These are phyloP conservation scores for Mycosphaerella sp. DNA, from an alignment of 2,329 filamentous ascomycete species.

Conservation along the genomic window DNA sequence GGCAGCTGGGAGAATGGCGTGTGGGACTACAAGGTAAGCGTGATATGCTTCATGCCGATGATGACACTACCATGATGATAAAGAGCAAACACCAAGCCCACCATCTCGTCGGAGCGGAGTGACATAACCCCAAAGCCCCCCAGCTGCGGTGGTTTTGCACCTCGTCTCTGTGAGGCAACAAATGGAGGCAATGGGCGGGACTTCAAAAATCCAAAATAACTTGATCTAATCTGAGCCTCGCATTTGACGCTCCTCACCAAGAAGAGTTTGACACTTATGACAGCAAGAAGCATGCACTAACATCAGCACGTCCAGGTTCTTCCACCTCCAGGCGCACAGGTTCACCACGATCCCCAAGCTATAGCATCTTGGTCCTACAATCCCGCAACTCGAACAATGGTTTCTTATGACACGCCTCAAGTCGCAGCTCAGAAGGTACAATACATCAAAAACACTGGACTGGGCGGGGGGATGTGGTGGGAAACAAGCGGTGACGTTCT, in stretches of 20 bases:
- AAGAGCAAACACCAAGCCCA: slow-evolving; percentile 20
- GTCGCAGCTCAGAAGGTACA: slow-evolving; percentile 64
- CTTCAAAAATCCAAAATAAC: slow-evolving; percentile 21
- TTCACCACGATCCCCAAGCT: slow-evolving; percentile 56
- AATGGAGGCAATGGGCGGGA: slow-evolving; percentile 16
- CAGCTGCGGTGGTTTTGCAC: slow-evolving; percentile 15
- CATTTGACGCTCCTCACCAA: neutral
- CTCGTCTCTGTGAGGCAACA: slow-evolving; percentile 1
- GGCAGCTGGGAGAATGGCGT: slow-evolving; percentile 82
- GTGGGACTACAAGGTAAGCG: slow-evolving; percentile 68
- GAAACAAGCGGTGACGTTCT: slow-evolving; percentile 73
- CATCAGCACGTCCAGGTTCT: slow-evolving; percentile 44
- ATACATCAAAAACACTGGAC: slow-evolving; percentile 58
- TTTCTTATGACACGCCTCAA: slow-evolving; percentile 66
- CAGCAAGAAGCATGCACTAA: slow-evolving; percentile 4
- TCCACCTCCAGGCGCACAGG: slow-evolving; percentile 60
- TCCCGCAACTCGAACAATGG: slow-evolving; percentile 54
- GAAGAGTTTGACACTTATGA: neutral
- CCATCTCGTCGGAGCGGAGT: slow-evolving; percentile 5
- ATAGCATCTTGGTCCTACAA: slow-evolving; percentile 76
- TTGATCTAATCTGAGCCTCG: slow-evolving; percentile 37
- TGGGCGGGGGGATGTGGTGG: slow-evolving; percentile 98
- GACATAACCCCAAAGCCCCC: slow-evolving; percentile 13
- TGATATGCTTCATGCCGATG: too few species aligned
- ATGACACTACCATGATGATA: slow-evolving; percentile 38